Conservation (phyloP, 2,329 filamentous ascomycete species). For the Fusarium robinianum region DNA sequence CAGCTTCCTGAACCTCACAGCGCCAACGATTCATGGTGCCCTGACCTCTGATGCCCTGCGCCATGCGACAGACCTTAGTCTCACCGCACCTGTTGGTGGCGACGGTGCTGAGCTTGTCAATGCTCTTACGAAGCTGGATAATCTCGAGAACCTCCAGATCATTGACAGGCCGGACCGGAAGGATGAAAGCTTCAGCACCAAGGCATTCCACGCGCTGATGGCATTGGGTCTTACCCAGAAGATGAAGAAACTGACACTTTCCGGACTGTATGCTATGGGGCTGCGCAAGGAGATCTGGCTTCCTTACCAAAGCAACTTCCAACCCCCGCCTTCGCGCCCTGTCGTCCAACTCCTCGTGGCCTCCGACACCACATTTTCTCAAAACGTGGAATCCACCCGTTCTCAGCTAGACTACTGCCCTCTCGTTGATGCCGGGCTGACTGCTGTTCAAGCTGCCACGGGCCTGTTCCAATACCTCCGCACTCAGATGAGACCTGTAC, state of each 20-base stretch:
- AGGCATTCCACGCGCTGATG: conserved; percentile 2
- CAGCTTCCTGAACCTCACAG: not conserved
- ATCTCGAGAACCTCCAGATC: conserved; percentile 6
- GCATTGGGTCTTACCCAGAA: not conserved
- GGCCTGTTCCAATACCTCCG: conserved; percentile 15
- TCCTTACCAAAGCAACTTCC: not conserved
- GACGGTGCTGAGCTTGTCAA: not conserved
- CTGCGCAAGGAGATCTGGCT: conserved; percentile 4
- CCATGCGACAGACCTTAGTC: not conserved
- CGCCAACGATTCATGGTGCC: not conserved
- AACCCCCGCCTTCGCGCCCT: not conserved
- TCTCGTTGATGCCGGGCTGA: conserved; percentile 7
- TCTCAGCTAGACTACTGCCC: conserved; percentile 2
- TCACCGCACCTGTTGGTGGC: not conserved
- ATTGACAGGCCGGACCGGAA: conserved; percentile 1
- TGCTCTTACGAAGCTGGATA: conserved; percentile 2
- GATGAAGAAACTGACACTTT: conserved; percentile 8
- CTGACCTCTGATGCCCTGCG: conserved; percentile 1
- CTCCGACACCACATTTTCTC: not conserved
- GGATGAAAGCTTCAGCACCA: not conserved
- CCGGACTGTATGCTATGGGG: conserved; percentile 4
- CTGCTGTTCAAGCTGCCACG: conserved; percentile 1
- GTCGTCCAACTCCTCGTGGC: conserved; percentile 11
- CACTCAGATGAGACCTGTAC: not conserved
- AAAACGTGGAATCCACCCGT: too few species aligned